Percentiles rank a stretch among this genome's conserved stretches.
phyloP scores from a whole-genome alignment of 805 yeast species.

The Blastobotrys terrestris region DNA sequence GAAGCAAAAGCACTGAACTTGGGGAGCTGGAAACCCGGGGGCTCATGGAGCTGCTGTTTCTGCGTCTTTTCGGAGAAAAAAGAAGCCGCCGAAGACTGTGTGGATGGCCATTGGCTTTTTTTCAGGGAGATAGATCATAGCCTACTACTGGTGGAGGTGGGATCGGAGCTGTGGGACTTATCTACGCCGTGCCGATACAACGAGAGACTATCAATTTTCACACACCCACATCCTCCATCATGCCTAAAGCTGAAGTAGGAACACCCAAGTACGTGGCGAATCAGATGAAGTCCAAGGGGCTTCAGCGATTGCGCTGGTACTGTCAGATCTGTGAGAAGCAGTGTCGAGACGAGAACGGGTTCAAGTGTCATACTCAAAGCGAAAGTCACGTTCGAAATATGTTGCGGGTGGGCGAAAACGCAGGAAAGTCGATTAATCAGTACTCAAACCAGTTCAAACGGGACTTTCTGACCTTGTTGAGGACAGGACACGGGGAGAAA shows the following conservation, averaged over 20 bases:
- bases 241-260: slow-evolving; percentile 57
- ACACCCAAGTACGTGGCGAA: slow-evolving; percentile 68
- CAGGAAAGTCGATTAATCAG: slow-evolving; percentile 40
- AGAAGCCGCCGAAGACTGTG: neutral
- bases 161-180: too few species aligned
- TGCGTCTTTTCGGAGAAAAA: neutral
- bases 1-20: neutral
- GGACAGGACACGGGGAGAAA: slow-evolving; percentile 75
- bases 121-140: too few species aligned
- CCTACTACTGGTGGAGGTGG: too few species aligned
- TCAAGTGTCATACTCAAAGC: slow-evolving; percentile 80
- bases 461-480: slow-evolving; percentile 59
- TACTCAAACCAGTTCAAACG: slow-evolving; percentile 54
- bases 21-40: neutral
- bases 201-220: too few species aligned
- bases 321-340: slow-evolving; percentile 90
- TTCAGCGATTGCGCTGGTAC: slow-evolving; percentile 79
- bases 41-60: neutral
- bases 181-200: neutral
- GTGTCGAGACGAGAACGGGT: slow-evolving; percentile 94
- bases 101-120: too few species aligned
- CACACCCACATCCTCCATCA: too few species aligned
- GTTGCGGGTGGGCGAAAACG: slow-evolving; percentile 40
- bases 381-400: slow-evolving; percentile 66
- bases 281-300: slow-evolving; percentile 73